Evolutionary conservation across 208 protist genomes (phyloP), one percentile per base, ranked within the genome.

Genomic region (Wallacemonas sp.): DNA sequence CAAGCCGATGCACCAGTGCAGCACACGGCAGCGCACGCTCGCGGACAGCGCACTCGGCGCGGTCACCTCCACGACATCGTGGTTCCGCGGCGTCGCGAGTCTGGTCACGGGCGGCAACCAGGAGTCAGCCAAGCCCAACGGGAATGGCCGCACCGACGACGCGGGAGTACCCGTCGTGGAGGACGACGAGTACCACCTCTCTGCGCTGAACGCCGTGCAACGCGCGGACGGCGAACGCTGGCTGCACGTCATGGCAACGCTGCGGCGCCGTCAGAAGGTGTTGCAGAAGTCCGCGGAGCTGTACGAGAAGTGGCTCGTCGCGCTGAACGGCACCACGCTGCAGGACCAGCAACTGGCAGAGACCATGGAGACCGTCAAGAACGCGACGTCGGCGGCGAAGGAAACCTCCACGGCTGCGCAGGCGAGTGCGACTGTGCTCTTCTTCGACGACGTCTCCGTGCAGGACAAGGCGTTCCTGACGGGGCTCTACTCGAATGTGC

Each of bases 401-500:
- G 77, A 80, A 56, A 63, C 46, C 24, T 81, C 23, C 39, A n/a
- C 48, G 14, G 57, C 36, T 16, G 34, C 52, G 2, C 52, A 17
- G 52, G 69, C n/a, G 30, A 26, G 65, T 36, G 73, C 73, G 41
- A 17, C 17, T 0, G 67, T 65, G 32, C 71, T 79, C 49, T 57
- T 57, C 48, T 72, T 68, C 46, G 76, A 63, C 6, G 61, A 66
- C 57, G 69, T 79, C 26, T 48, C 56, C 14, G 73, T 78, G 1
- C 49, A 67, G 26, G 63, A 74, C 54, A 75, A 76, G 64, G 62
- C 83, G 33, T 76, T 76, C 27, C 23, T 65, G 2, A 74, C 73
- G 33, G 72, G 65, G 34, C 81, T 70, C 65, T 93, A 81, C 74
- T 61, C 81, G 44, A 88, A 86, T 67, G 72, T 86, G 14, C 83